phyloP scores from a whole-genome alignment of 306 rosid genomes.

The barrel medic (Medicago truncatula) region DNA sequence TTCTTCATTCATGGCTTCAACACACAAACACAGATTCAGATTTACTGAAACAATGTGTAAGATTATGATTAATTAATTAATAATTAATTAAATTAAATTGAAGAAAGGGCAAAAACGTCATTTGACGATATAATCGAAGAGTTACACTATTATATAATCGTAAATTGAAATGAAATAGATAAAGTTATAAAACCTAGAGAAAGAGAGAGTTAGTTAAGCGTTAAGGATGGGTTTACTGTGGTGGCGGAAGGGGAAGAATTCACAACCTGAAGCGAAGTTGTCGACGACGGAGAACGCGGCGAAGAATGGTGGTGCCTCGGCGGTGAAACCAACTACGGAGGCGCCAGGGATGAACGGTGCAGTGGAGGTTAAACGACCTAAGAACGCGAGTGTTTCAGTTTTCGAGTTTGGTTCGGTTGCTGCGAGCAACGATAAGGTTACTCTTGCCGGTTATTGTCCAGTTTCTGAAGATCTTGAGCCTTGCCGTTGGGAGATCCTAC shows the following conservation, averaged over 20 bases:
- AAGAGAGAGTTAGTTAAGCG: no score
- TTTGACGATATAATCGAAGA: background rate
- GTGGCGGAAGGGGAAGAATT: slow-evolving; percentile 70
- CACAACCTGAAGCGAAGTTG: slow-evolving; percentile 43
- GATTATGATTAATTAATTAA: background rate
- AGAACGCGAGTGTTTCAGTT: slow-evolving; percentile 56
- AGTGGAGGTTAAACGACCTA: slow-evolving; percentile 72
- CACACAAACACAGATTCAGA: background rate
- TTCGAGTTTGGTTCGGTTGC: slow-evolving; percentile 90
- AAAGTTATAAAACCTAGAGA: no score
- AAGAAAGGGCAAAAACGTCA: slow-evolving; percentile 32
- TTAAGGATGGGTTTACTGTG: slow-evolving; percentile 72
- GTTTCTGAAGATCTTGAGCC: slow-evolving; percentile 98
- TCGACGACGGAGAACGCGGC: slow-evolving; percentile 15
- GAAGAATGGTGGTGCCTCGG: background rate
- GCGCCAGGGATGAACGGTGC: slow-evolving; percentile 88
- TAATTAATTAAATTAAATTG: background rate
- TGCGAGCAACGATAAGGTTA: slow-evolving; percentile 75
- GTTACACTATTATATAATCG: background rate
- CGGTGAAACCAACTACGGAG: slow-evolving; percentile 26
- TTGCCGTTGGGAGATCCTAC: slow-evolving; percentile 94
- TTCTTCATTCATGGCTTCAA: slow-evolving; percentile 58
- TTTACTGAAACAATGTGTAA: background rate
- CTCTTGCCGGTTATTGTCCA: slow-evolving; percentile 89
- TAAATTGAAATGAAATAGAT: slow-evolving; percentile 25